A percentile compares a stretch with the other conserved stretches of the same genome.
Evolutionary conservation across 306 rosid species (phyloP).

Genomic region (Phaseolus lunatus): DNA sequence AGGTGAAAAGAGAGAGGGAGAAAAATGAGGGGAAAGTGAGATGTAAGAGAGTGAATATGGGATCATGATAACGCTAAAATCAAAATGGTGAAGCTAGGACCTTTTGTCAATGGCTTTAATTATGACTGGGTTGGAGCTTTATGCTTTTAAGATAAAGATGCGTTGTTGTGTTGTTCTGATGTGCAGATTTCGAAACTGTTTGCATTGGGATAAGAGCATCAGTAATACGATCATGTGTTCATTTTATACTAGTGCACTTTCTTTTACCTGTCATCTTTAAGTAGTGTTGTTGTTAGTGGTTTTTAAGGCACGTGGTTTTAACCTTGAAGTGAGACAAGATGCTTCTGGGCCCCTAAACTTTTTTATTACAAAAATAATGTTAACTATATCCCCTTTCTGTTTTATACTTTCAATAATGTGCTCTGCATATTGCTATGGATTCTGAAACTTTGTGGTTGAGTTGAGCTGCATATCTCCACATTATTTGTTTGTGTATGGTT

Average conservation of each 20-base stretch:
- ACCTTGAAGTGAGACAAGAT: background rate
- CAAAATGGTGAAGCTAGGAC: background rate
- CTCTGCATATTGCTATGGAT: slow-evolving; percentile 1
- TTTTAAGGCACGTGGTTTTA: background rate
- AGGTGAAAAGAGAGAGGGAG: background rate
- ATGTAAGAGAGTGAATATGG: background rate
- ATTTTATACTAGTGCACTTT: background rate
- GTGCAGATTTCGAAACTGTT: background rate
- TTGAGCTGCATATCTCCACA: slow-evolving; percentile 12
- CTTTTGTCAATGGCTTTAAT: slow-evolving; percentile 19
- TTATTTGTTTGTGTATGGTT: too few species aligned
- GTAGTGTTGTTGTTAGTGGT: slow-evolving; percentile 5
- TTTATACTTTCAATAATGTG: background rate
- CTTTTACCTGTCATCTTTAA: background rate
- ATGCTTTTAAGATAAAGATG: slow-evolving; percentile 23
- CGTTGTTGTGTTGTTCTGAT: slow-evolving; percentile 10
- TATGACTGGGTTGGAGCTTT: slow-evolving; percentile 31
- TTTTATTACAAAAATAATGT: background rate
- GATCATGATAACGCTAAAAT: background rate
- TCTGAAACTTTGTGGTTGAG: background rate
- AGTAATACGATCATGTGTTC: background rate
- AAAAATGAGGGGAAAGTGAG: background rate
- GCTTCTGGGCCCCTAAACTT: background rate
- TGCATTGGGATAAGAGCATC: slow-evolving; percentile 26
- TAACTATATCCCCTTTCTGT: background rate